Evolutionary conservation across 352 stramenopile genomes (phyloP).

Genomic region (Thraustochytrium sp.): DNA sequence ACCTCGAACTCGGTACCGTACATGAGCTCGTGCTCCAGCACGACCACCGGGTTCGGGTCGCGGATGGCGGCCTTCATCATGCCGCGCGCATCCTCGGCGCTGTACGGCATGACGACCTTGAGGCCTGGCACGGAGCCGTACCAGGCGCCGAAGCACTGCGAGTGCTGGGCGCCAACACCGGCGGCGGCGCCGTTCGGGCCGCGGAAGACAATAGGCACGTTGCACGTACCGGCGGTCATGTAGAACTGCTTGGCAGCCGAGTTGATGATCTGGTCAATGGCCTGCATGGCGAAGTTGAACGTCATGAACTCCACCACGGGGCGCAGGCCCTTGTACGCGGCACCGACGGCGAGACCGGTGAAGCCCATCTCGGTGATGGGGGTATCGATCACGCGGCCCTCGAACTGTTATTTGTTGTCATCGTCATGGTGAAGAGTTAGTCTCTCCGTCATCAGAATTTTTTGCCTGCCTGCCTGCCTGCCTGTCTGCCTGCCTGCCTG

Average conservation of each 20-base stretch:
- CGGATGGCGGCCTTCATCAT: conserved; percentile 98
- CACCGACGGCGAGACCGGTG: conserved; percentile 83
- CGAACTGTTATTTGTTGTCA: too few species aligned
- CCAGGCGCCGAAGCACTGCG: conserved; percentile 98
- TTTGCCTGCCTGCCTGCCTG: too few species aligned
- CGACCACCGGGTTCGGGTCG: conserved; percentile 96
- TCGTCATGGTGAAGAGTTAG: too few species aligned
- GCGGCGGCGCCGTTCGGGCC: conserved; percentile 94
- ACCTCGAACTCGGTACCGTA: conserved; percentile 96
- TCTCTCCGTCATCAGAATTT: too few species aligned
- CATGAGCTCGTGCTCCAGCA: conserved; percentile 98
- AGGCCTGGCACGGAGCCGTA: conserved; percentile 93
- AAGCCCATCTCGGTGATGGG: conserved; percentile 97
- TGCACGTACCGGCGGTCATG: conserved; percentile 96
- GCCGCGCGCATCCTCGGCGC: conserved; percentile 93
- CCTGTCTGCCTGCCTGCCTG: too few species aligned
- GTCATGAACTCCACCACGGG: conserved; percentile 99
- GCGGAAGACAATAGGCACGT: conserved; percentile 97
- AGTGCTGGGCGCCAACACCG: conserved; percentile 97
- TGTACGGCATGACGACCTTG: conserved; percentile 96
- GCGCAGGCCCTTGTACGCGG: conserved; percentile 91
- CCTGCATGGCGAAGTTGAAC: conserved; percentile 99
- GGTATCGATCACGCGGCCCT: conserved; percentile 98
- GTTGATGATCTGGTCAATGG: conserved; percentile 99
- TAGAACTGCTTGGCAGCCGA: conserved; percentile 99